Conservation (phyloP, 2,329 filamentous ascomycete genomes). For the Berkeleyomyces basicola region DNA sequence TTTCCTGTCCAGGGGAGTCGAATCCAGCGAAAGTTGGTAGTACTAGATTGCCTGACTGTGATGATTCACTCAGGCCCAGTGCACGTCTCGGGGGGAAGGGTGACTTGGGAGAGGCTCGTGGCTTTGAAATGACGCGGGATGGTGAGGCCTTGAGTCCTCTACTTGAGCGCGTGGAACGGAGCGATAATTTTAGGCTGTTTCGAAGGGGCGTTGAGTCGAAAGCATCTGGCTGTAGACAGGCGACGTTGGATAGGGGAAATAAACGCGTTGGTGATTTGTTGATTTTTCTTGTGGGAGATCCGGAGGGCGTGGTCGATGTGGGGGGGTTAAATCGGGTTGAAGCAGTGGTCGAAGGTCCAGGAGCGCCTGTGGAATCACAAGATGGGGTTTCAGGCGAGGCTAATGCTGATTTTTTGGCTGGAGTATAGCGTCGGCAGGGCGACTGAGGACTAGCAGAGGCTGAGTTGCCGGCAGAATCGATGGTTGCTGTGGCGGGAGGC, state of each 20-base stretch:
- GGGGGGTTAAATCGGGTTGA: constrained; percentile 5
- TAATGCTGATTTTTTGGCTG: constrained; percentile 11
- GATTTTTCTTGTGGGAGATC: constrained; percentile 17
- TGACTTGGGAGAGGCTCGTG: constrained; percentile 60
- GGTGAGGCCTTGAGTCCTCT: constrained; percentile 30
- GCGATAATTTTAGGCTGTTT: constrained; percentile 48
- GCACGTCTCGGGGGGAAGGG: constrained; percentile 54
- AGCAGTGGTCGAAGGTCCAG: not conserved
- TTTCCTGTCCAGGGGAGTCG: constrained; percentile 25
- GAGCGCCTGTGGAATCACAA: constrained; percentile 3
- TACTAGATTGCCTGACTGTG: constrained; percentile 53
- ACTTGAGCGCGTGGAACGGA: constrained; percentile 44
- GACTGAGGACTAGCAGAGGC: constrained; percentile 35
- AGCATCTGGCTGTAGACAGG: constrained; percentile 42
- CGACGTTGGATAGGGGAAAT: constrained; percentile 9
- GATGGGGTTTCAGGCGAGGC: constrained; percentile 1
- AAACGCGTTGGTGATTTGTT: constrained; percentile 12
- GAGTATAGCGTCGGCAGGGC: constrained; percentile 29
- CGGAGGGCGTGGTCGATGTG: constrained; percentile 7
- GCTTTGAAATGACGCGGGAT: constrained; percentile 39
- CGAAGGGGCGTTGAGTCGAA: constrained; percentile 27
- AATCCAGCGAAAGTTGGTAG: constrained; percentile 20
- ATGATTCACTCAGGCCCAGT: constrained; percentile 41
- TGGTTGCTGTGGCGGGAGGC: constrained; percentile 5
- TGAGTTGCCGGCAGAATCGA: constrained; percentile 35